Evolutionary conservation across 2,329 filamentous ascomycete genomes (phyloP).

Genomic region (Trichoderma aggressivum): DNA sequence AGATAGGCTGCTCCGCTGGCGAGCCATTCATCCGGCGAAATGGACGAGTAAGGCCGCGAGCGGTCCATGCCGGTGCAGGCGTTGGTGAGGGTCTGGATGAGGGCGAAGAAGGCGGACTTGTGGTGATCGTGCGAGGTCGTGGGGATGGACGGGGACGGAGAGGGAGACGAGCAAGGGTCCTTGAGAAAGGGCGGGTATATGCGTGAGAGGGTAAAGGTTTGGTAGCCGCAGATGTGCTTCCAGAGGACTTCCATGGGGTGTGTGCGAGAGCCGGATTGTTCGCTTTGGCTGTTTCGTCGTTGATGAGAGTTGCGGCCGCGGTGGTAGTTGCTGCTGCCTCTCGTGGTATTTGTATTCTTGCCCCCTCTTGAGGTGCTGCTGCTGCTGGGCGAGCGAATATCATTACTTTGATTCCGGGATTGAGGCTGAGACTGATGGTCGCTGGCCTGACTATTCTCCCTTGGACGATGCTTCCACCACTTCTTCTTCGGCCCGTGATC

Average conservation of each 20-base stretch:
- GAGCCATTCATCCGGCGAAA: conserved; percentile 29
- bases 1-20: conserved; percentile 34
- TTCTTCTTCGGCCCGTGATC: background rate
- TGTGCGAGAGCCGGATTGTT: conserved; percentile 3
- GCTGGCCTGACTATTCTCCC: background rate
- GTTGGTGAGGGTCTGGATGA: conserved; percentile 36
- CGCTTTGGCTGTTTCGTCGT: background rate
- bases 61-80: conserved; percentile 31
- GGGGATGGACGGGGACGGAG: background rate
- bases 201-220: conserved; percentile 26
- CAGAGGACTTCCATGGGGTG: conserved; percentile 32
- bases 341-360: background rate
- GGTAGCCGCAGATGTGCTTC: conserved; percentile 28
- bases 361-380: background rate
- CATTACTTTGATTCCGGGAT: background rate
- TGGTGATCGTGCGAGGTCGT: background rate
- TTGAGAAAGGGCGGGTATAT: conserved; percentile 26
- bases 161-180: background rate
- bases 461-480: background rate
- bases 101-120: conserved; percentile 32
- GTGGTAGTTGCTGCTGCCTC: background rate
- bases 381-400: background rate
- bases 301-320: background rate
- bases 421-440: background rate
- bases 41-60: conserved; percentile 25